Conservation (phyloP, 1,284 basidiomycete species). For the Leccinum huronense region DNA sequence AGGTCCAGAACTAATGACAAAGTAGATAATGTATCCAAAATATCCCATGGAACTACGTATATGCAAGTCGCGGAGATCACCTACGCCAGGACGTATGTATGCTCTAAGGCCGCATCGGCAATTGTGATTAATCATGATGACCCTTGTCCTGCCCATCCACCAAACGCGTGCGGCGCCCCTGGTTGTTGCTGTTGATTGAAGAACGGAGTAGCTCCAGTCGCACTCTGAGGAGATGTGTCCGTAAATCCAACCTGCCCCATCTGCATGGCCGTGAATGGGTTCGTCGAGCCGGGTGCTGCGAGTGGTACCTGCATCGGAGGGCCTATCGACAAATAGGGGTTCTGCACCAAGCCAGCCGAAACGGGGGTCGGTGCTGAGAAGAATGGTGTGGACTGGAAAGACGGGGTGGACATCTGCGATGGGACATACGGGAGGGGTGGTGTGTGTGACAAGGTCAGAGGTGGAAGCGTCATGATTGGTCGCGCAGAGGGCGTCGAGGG, state of each 20-base stretch:
- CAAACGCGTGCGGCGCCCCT: conserved; percentile 10
- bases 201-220: conserved; percentile 15
- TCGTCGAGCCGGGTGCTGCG: conserved; percentile 7
- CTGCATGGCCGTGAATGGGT: conserved; percentile 25
- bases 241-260: conserved; percentile 15
- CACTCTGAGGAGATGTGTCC: conserved; percentile 10
- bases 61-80: not conserved
- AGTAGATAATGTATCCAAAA: conserved; percentile 9
- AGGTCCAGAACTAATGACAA: not conserved
- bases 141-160: conserved; percentile 21
- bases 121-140: conserved; percentile 18
- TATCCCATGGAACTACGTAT: not conserved
- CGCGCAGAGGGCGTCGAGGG: conserved; percentile 12
- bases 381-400: conserved; percentile 16
- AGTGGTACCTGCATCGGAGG: conserved; percentile 12
- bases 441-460: conserved; percentile 14
- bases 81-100: not conserved
- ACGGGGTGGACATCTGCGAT: conserved; percentile 2
- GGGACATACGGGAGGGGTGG: conserved; percentile 6
- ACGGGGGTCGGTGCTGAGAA: not conserved
- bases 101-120: not conserved
- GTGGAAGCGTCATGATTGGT: conserved; percentile 9
- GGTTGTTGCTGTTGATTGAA: conserved; percentile 19
- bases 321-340: conserved; percentile 11
- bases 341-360: conserved; percentile 3